Conservation (phyloP, 2,329 filamentous ascomycete genomes). For the Stemphylium lycopersici region DNA sequence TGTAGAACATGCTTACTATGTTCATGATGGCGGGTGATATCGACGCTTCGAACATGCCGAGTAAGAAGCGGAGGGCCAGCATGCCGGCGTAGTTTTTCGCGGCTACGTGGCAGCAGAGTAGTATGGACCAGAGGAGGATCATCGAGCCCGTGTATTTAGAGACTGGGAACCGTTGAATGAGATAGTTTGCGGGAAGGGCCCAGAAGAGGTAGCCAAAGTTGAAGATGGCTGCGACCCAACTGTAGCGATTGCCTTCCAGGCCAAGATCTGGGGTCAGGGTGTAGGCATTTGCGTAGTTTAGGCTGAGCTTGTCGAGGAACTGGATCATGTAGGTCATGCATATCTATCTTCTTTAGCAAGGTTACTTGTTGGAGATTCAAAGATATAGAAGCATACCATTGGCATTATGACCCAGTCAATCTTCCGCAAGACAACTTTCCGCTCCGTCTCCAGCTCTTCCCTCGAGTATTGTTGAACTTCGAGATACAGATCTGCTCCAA, state of each 20-base stretch:
- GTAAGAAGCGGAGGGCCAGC: slow-evolving; percentile 41
- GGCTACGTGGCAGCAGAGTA: slow-evolving; percentile 52
- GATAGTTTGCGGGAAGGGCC: slow-evolving; percentile 48
- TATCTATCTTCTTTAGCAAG: slow-evolving; percentile 29
- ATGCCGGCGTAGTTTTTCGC: slow-evolving; percentile 48
- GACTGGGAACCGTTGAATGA: slow-evolving; percentile 47
- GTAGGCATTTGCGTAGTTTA: slow-evolving; percentile 52
- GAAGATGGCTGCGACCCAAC: slow-evolving; percentile 52
- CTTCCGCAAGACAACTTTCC: slow-evolving; percentile 51
- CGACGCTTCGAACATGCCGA: slow-evolving; percentile 47
- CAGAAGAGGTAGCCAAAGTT: slow-evolving; percentile 55
- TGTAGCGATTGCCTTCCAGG: slow-evolving; percentile 47
- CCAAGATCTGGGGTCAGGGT: slow-evolving; percentile 46
- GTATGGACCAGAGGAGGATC: slow-evolving; percentile 53
- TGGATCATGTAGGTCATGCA: slow-evolving; percentile 55
- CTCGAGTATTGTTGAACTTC: slow-evolving; percentile 52
- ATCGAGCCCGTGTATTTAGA: slow-evolving; percentile 47
- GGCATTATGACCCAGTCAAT: slow-evolving; percentile 57
- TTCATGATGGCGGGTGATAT: slow-evolving; percentile 48
- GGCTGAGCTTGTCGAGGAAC: slow-evolving; percentile 53
- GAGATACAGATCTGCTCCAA: slow-evolving; percentile 54
- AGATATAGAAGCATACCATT: slow-evolving; percentile 41
- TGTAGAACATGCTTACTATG: slow-evolving; percentile 49
- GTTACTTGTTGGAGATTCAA: neutral
- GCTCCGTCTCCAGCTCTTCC: slow-evolving; percentile 54